These are phyloP conservation scores for Candida parachauliodes DNA, from an alignment of 805 yeast species.

Conservation along the genomic window DNA sequence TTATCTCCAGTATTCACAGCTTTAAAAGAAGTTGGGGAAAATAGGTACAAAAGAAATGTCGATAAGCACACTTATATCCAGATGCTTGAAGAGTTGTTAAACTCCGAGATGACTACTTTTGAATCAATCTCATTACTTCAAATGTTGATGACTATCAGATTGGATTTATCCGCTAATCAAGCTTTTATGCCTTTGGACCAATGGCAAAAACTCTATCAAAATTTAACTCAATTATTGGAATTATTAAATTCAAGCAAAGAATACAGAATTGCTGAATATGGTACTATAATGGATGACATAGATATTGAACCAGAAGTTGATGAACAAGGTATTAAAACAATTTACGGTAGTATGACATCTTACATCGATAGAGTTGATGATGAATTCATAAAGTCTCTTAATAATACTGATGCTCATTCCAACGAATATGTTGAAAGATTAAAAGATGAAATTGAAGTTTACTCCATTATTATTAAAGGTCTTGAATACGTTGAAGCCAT, in stretches of 20 bases:
- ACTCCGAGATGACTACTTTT: slow-evolving; percentile 44
- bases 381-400: slow-evolving; percentile 84
- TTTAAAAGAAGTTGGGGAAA: slow-evolving; percentile 71
- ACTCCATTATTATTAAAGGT: slow-evolving; percentile 72
- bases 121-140: slow-evolving; percentile 76
- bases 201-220: slow-evolving; percentile 71
- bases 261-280: slow-evolving; percentile 75
- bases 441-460: slow-evolving; percentile 78
- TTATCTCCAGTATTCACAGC: slow-evolving; percentile 60
- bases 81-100: slow-evolving; percentile 61
- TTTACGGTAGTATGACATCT: slow-evolving; percentile 82
- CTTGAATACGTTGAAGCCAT: slow-evolving; percentile 80
- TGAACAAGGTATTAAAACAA: slow-evolving; percentile 59
- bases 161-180: slow-evolving; percentile 69
- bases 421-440: slow-evolving; percentile 88
- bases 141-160: slow-evolving; percentile 81
- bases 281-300: slow-evolving; percentile 65
- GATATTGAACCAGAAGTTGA: slow-evolving; percentile 63
- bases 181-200: slow-evolving; percentile 72
- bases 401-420: slow-evolving; percentile 90
- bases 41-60: slow-evolving; percentile 93
- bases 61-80: slow-evolving; percentile 77
- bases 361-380: slow-evolving; percentile 92
- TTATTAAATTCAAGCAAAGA: slow-evolving; percentile 61
- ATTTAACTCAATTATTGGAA: slow-evolving; percentile 58